These are phyloP conservation scores for Stromatinia cepivora DNA, from an alignment of 2,329 filamentous ascomycete genomes.

Conservation along the genomic window DNA sequence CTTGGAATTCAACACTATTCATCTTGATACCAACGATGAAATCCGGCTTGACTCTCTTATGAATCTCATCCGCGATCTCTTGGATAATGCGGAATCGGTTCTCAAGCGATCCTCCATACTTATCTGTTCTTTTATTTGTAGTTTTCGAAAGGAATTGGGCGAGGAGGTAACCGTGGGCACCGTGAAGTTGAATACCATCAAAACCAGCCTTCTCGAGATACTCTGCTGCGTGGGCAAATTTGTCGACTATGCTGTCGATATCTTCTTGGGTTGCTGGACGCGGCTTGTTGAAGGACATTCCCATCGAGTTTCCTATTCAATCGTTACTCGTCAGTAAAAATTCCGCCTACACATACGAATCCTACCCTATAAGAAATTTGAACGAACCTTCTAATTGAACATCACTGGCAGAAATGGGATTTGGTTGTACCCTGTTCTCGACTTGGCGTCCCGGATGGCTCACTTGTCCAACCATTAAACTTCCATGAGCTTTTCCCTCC, in stretches of 20 bases:
- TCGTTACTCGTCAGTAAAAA: not conserved
- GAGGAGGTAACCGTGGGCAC: conserved; percentile 40
- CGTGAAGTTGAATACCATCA: conserved; percentile 47
- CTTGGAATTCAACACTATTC: conserved; percentile 60
- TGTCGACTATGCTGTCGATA: conserved; percentile 57
- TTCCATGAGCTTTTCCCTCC: conserved; percentile 56
- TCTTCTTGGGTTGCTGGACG: conserved; percentile 55
- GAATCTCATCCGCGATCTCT: conserved; percentile 59
- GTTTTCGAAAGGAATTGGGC: conserved; percentile 39
- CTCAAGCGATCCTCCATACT: conserved; percentile 39
- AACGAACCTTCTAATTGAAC: conserved; percentile 42
- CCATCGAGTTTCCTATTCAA: conserved; percentile 42
- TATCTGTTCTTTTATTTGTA: conserved; percentile 39
- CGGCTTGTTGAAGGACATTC: conserved; percentile 54
- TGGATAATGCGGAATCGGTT: conserved; percentile 49
- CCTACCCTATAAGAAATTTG: rapidly evolving
- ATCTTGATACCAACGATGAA: conserved; percentile 58
- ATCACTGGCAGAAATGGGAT: conserved; percentile 46
- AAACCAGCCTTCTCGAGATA: conserved; percentile 64
- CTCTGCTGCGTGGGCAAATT: conserved; percentile 61
- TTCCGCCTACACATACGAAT: not conserved
- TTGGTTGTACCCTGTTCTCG: conserved; percentile 38
- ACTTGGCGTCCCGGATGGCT: conserved; percentile 58
- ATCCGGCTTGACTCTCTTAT: conserved; percentile 43
- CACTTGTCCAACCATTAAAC: conserved; percentile 60